These are phyloP conservation scores for Sugiyamaella lignohabitans DNA, from an alignment of 805 yeast species.

Conservation along the genomic window DNA sequence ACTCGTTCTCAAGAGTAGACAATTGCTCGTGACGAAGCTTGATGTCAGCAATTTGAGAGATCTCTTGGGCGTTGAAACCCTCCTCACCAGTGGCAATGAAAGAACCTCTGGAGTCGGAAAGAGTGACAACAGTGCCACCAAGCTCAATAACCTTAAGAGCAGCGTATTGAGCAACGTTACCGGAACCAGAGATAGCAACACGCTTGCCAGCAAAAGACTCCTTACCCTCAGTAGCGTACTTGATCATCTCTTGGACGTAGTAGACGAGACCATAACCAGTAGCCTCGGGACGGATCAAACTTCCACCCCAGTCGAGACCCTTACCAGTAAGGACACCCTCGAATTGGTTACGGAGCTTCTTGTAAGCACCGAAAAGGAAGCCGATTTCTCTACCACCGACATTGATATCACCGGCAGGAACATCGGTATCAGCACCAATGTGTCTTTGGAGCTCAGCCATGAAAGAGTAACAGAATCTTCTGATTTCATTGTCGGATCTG, in stretches of 20 bases:
- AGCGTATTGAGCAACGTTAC: constrained; percentile 99
- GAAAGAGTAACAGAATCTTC: constrained; percentile 93
- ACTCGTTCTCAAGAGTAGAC: constrained; percentile 25
- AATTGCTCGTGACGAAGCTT: constrained; percentile 62
- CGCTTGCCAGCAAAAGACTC: constrained; percentile 88
- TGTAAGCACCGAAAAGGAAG: constrained; percentile 94
- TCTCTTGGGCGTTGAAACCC: constrained; percentile 82
- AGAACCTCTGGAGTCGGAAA: constrained; percentile 93
- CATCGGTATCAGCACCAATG: constrained; percentile 96
- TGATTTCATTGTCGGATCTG: constrained; percentile 84
- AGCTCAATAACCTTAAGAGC: constrained; percentile 95
- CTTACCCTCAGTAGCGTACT: constrained; percentile 81
- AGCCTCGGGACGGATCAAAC: constrained; percentile 98
- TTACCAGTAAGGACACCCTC: constrained; percentile 98
- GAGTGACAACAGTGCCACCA: constrained; percentile 90
- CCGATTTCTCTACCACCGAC: constrained; percentile 97
- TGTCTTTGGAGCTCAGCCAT: constrained; percentile 93
- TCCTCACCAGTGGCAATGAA: constrained; percentile 54
- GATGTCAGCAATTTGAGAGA: constrained; percentile 72
- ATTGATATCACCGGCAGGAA: constrained; percentile 99
- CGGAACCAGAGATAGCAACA: constrained; percentile 96
- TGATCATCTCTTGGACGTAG: constrained; percentile 97
- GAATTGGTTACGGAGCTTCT: constrained; percentile 81
- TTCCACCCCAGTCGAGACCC: constrained; percentile 98
- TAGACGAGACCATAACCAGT: constrained; percentile 97